Base-by-base conservation (phyloP, 108 stramenopile species). In the Nitzschia palea region DNA sequence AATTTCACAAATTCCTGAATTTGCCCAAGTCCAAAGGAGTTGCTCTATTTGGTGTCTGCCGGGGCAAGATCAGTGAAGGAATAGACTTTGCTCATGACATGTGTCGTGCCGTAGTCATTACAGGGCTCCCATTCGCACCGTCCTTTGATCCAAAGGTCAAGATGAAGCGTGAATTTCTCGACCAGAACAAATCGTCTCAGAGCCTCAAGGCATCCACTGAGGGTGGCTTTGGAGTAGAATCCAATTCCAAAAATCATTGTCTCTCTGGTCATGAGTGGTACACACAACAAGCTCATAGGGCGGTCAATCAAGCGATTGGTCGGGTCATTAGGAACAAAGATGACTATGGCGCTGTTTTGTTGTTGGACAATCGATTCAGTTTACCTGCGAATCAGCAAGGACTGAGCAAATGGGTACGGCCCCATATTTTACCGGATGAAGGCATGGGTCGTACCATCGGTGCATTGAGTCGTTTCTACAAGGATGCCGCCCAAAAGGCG, bases 281-380 rank as follows among this genome's bases (percentile, higher is more conserved):
- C 77, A 80, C 79, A 23, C 97, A 98, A 51, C 95, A 97, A 71
- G 99, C 97, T 3, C 87, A 92, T 50, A 81, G 97, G 2, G 97
- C 98, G 43, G 97, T 99, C 23, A 99, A 99, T 68, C 99, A 99
- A 71, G 98, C 97, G 9, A 74, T 99, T 31, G 99, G 99, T 0
- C 80, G 99, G 20, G 97, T 98, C 0, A 96, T 99, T 70, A 96
- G 99, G n/a, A 98, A 99, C 79, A 73, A 81, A 22, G 60, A 67
- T n/a, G 99, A 99, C 68, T 99, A 87, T 62, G 99, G 98, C 27
- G 93, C 95, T 30, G 91, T 99, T 1, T 71, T 99, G 8, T 74
- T 99, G 43, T 80, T 95, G 20, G 99, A 99, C 69, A 81, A 86
- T 61, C 86, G 99, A 12, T 99, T 95, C 79, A 77, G 82, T 30